Conservation (phyloP, 768 basidiomycete species). For the Infundibulicybe gibba region DNA sequence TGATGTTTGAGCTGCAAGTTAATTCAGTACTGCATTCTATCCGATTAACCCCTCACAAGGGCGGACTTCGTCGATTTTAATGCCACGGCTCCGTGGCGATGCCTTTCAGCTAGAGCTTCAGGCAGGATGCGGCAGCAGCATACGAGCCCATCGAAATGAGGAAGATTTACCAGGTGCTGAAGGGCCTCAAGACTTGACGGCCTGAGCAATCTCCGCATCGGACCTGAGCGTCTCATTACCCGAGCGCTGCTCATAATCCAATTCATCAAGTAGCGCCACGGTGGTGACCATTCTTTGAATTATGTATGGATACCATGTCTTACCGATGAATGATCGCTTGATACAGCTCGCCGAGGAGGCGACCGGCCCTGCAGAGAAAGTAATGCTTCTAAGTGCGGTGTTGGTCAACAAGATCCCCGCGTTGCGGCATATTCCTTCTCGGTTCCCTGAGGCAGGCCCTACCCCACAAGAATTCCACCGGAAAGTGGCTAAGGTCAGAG, state of each 20-base stretch:
- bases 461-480: too few relatives aligned
- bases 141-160: neutral
- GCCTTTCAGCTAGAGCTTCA: neutral
- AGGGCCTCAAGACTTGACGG: neutral
- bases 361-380: slow-evolving; percentile 18
- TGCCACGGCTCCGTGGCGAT: neutral
- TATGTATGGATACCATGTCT: slow-evolving; percentile 43
- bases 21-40: neutral
- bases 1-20: slow-evolving; percentile 13
- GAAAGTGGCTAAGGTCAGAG: slow-evolving; percentile 7
- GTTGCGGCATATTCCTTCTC: slow-evolving; percentile 20
- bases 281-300: slow-evolving; percentile 35
- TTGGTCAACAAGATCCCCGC: slow-evolving; percentile 24
- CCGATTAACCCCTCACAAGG: neutral
- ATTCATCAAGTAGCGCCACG: neutral
- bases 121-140: neutral
- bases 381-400: slow-evolving; percentile 20
- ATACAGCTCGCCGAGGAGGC: slow-evolving; percentile 22
- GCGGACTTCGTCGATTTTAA: neutral
- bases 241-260: neutral
- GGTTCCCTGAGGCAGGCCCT: slow-evolving; percentile 29
- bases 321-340: slow-evolving; percentile 17
- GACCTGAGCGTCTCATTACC: neutral
- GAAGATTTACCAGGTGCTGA: neutral
- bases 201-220: neutral